Base-by-base conservation (phyloP, 768 basidiomycete species). In the Lanmaoa rubissima region DNA sequence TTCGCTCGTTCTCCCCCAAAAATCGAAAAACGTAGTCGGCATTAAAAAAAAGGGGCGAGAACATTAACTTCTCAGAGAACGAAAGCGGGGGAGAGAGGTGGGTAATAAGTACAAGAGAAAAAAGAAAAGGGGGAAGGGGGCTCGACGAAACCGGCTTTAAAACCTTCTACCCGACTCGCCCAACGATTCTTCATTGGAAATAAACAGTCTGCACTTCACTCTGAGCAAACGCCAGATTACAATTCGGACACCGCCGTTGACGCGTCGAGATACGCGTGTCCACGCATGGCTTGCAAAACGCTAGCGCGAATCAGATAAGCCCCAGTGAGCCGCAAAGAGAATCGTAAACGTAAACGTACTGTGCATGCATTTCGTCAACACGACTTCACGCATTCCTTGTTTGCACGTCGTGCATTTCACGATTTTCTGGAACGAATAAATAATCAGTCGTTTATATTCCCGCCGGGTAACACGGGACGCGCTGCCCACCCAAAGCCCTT, bases 181-280 rank as follows among this genome's bases (percentile, higher is more conserved):
- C 4, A 10, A 43, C 16, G 21, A 16, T 12, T 32, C 21, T 24
- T 74, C 59, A 80, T 64, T 85, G 84, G 70, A 87, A 84, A 64
- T 77, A 86, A 34, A 88, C 67, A 12, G 78, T 75, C 64, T 83
- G 80, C n/a, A 94, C 91, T 60, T 98, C 94, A 48, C 86, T 87
- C 63, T 86, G 83, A 5, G 88, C 86, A 74, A 98, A 98, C 1
- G 80, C 72, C 34, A 88, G 66, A 59, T 88, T 87, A 69, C 95
- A 98, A 7, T 88, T 86, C 24, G 94, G 94, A 74, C 95, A 98
- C 71, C 95, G 95, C 28, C 95, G 87, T 69, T 97, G 94, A 56
- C 95, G 85, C 16, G 90, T 94, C 28, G 87, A 74, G 62, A 98
- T 81, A 41, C 96, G 87, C n/a, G 86, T 78, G 60, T 97, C 94